These are phyloP conservation scores for Flammula alnicola DNA, from an alignment of 1,284 basidiomycete species.

Conservation along the genomic window DNA sequence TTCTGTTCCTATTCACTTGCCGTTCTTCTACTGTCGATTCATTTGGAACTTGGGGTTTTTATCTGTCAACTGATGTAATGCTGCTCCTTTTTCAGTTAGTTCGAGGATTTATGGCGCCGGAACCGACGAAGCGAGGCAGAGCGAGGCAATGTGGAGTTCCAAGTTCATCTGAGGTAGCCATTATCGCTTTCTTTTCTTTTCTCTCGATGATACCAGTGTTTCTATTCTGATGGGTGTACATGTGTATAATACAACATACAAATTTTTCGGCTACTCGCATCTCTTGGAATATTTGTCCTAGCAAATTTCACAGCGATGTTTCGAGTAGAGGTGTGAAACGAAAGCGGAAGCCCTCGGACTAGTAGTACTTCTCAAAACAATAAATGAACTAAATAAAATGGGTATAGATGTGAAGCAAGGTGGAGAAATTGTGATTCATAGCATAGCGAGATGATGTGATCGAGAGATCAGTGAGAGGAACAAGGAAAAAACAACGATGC, in stretches of 20 bases:
- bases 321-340: not conserved
- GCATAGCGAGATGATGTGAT: conserved; percentile 5
- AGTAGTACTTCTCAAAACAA: conserved; percentile 5
- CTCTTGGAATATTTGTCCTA: conserved; percentile 9
- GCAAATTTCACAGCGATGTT: not conserved
- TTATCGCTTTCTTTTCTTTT: not conserved
- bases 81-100: conserved; percentile 42
- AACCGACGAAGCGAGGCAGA: conserved; percentile 50
- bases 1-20: conserved; percentile 6
- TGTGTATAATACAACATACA: conserved; percentile 22
- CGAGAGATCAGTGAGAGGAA: conserved; percentile 1
- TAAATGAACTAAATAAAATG: conserved; percentile 20
- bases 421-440: conserved; percentile 1
- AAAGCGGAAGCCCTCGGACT: conserved; percentile 2
- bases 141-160: conserved; percentile 53
- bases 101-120: conserved; percentile 49
- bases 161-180: conserved; percentile 43
- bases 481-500: conserved; percentile 8
- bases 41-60: conserved; percentile 2
- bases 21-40: conserved; percentile 4
- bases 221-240: conserved; percentile 14
- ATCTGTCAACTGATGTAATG: conserved; percentile 11
- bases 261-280: conserved; percentile 14
- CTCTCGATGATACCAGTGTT: too few species aligned
- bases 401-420: conserved; percentile 11